phyloP scores from a whole-genome alignment of 192 early-diverging fungal genomes.

The Helicostylum pulchrum region DNA sequence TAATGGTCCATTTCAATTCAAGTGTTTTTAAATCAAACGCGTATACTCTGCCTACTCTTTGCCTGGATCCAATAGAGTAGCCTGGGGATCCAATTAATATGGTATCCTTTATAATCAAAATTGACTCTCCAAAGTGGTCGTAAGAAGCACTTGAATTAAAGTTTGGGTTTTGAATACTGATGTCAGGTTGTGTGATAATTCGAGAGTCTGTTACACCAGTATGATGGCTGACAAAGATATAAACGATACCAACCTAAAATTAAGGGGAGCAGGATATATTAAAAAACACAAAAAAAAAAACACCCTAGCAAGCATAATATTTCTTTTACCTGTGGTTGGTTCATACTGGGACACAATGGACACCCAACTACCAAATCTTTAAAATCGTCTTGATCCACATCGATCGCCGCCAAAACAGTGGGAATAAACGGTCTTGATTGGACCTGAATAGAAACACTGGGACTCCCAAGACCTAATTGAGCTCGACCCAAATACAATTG shows the following conservation, averaged over 20 bases:
- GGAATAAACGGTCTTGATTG: conserved; percentile 36
- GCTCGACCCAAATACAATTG: conserved; percentile 63
- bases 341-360: conserved; percentile 40
- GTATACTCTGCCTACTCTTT: conserved; percentile 33
- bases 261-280: not conserved
- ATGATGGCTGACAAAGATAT: conserved; percentile 36
- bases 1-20: conserved; percentile 25
- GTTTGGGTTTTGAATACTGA: conserved; percentile 8
- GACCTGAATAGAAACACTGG: conserved; percentile 43
- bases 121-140: conserved; percentile 33
- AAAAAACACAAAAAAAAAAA: not conserved
- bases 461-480: conserved; percentile 29
- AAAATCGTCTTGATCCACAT: conserved; percentile 62
- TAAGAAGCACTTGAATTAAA: conserved; percentile 13
- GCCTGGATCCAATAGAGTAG: conserved; percentile 7
- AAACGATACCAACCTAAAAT: conserved; percentile 45
- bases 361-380: conserved; percentile 68
- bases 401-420: conserved; percentile 49
- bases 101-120: not conserved
- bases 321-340: conserved; percentile 10
- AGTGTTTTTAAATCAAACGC: conserved; percentile 22
- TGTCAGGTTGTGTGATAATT: not conserved
- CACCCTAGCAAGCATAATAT: not conserved
- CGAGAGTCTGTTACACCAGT: not conserved
- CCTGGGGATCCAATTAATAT: conserved; percentile 37